Evolutionary conservation across 2,329 filamentous ascomycete species (phyloP).

Genomic region (Fusarium caatingaense): DNA sequence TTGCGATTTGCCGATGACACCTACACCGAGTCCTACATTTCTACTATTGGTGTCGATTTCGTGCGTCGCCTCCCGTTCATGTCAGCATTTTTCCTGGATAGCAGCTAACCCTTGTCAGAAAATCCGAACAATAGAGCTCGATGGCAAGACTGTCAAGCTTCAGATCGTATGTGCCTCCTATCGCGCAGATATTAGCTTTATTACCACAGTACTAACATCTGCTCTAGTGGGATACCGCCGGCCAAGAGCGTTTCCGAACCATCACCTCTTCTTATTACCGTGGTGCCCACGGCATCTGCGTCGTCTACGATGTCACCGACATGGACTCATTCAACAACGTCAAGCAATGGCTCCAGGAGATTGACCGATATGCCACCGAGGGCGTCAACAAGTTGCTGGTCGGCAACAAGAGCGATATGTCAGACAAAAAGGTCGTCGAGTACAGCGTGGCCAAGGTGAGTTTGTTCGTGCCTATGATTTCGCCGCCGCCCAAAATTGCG

Average conservation of each 20-base stretch:
- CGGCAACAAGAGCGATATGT: slow-evolving; percentile 99
- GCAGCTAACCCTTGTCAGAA: slow-evolving; percentile 69
- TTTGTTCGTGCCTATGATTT: slow-evolving; percentile 2
- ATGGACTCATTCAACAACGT: slow-evolving; percentile 99
- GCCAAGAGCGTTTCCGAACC: slow-evolving; percentile 99
- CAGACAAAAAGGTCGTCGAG: slow-evolving; percentile 99
- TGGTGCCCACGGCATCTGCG: slow-evolving; percentile 98
- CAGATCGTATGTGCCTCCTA: slow-evolving; percentile 81
- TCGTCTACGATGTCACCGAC: slow-evolving; percentile 99
- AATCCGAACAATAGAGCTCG: slow-evolving; percentile 99
- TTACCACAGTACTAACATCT: slow-evolving; percentile 22
- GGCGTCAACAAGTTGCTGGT: slow-evolving; percentile 99
- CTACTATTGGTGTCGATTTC: slow-evolving; percentile 99
- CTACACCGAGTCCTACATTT: slow-evolving; percentile 99
- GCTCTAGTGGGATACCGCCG: slow-evolving; percentile 94
- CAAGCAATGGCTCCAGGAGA: slow-evolving; percentile 99
- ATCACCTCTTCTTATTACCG: slow-evolving; percentile 99
- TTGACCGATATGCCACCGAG: slow-evolving; percentile 98
- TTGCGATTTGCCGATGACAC: slow-evolving; percentile 98
- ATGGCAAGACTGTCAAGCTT: slow-evolving; percentile 99
- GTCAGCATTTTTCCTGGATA: slow-evolving; percentile 3
- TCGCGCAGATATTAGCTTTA: background rate
- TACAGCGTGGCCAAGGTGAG: slow-evolving; percentile 98
- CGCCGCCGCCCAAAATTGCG: slow-evolving; percentile 7
- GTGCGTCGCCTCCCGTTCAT: slow-evolving; percentile 66